Conservation (phyloP, 805 yeast genomes). For the Candida succiphila region DNA sequence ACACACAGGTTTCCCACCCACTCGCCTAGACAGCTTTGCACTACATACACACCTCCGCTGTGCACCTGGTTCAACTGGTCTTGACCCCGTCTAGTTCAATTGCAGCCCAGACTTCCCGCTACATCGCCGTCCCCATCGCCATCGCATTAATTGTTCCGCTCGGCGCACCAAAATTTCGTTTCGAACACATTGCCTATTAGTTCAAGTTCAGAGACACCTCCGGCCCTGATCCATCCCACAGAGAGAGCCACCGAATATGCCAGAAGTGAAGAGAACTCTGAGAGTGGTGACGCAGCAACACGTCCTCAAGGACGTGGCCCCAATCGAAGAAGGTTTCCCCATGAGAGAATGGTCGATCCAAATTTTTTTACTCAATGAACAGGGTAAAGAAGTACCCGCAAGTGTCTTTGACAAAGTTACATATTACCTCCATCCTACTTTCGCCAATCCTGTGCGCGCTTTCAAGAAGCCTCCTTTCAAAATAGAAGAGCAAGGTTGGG, state of each 20-base stretch:
- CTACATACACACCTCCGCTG: too few species aligned
- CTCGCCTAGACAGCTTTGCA: too few species aligned
- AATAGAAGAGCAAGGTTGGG: slow-evolving; percentile 96
- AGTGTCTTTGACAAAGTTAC: slow-evolving; percentile 85
- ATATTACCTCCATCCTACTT: slow-evolving; percentile 91
- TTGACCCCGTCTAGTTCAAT: too few species aligned
- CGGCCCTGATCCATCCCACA: too few species aligned
- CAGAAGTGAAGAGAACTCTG: slow-evolving; percentile 71
- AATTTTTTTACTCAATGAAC: slow-evolving; percentile 62
- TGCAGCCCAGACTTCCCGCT: too few species aligned
- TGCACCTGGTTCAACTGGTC: too few species aligned
- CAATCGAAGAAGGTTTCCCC: slow-evolving; percentile 85
- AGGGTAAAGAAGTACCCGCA: slow-evolving; percentile 81
- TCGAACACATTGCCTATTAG: too few species aligned
- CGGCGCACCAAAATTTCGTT: too few species aligned
- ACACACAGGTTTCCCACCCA: too few species aligned
- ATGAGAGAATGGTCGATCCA: slow-evolving; percentile 90
- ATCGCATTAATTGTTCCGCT: too few species aligned
- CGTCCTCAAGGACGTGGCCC: slow-evolving; percentile 68
- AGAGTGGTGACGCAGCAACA: slow-evolving; percentile 83
- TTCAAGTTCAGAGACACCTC: too few species aligned
- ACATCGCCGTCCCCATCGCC: too few species aligned
- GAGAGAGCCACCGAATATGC: slow-evolving; percentile 11
- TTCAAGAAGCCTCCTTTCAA: slow-evolving; percentile 77
- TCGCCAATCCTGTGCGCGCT: slow-evolving; percentile 77